Conservation (phyloP, 352 stramenopile species). For the Aphanomyces cochlioides region DNA sequence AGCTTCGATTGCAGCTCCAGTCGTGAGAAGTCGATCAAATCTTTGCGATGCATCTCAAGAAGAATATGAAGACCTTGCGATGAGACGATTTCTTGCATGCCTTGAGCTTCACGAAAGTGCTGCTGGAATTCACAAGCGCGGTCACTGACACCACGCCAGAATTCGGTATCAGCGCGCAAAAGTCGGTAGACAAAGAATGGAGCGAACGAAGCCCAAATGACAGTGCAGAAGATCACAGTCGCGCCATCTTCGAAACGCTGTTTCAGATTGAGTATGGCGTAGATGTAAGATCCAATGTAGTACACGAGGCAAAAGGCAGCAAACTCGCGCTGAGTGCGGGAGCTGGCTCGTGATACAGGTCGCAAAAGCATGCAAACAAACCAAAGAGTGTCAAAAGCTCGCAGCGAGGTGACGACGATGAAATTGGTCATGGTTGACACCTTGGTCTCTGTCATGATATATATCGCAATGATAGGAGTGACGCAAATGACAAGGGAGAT, state of each 20-base stretch:
- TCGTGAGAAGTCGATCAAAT: conserved; percentile 54
- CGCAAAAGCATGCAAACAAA: conserved; percentile 32
- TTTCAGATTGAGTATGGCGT: not conserved
- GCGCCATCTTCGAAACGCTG: conserved; percentile 35
- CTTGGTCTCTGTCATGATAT: not conserved
- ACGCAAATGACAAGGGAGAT: conserved; percentile 18
- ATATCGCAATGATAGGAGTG: not conserved
- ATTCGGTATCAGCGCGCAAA: conserved; percentile 61
- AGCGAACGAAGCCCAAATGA: conserved; percentile 54
- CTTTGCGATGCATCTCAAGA: conserved; percentile 46
- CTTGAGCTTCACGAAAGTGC: conserved; percentile 25
- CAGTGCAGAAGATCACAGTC: conserved; percentile 39
- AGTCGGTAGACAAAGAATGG: conserved; percentile 70
- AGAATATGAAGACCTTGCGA: conserved; percentile 47
- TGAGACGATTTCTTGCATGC: conserved; percentile 42
- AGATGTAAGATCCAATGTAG: conserved; percentile 19
- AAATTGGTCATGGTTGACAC: not conserved
- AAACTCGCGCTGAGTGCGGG: conserved; percentile 38
- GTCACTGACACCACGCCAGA: conserved; percentile 63
- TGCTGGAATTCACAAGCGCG: conserved; percentile 37
- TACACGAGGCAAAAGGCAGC: conserved; percentile 38
- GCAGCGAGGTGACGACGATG: not conserved
- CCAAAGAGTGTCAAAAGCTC: not conserved
- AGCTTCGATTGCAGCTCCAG: conserved; percentile 44
- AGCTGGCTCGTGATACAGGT: conserved; percentile 22